Evolutionary conservation across 2,329 filamentous ascomycete genomes (phyloP).

Genomic region (Pestalotiopsis sp.): DNA sequence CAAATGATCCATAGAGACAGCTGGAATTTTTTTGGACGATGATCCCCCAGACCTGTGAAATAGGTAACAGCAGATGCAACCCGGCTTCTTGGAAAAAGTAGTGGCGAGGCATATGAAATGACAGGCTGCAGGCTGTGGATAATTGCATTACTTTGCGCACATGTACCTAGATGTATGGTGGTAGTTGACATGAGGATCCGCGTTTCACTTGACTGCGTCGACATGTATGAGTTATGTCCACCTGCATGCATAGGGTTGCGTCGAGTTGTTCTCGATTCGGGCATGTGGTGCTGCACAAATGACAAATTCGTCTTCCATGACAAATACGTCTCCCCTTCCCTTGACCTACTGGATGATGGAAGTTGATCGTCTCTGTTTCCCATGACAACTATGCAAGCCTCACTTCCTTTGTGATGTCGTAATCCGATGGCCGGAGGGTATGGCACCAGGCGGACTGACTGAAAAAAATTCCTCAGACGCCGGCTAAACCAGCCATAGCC

Average conservation of each 20-base stretch:
- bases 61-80: conserved; percentile 19
- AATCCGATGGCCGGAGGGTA: conserved; percentile 6
- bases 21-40: conserved; percentile 20
- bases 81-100: conserved; percentile 16
- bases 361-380: neutral
- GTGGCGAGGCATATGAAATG: conserved; percentile 14
- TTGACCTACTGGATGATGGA: neutral
- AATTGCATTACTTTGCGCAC: conserved; percentile 20
- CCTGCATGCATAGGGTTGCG: neutral
- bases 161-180: conserved; percentile 29
- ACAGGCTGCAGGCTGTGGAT: conserved; percentile 1
- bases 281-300: neutral
- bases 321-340: neutral
- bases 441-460: neutral
- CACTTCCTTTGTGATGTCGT: neutral
- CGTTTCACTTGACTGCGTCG: neutral
- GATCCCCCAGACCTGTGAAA: conserved; percentile 22
- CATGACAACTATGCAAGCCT: neutral
- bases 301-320: neutral
- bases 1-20: conserved; percentile 22
- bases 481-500: neutral
- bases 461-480: conserved; percentile 7
- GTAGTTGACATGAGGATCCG: conserved; percentile 11
- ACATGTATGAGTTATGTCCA: neutral
- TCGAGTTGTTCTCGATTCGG: neutral